phyloP scores from a whole-genome alignment of 2,329 filamentous ascomycete species.

The Claviceps spartinae region DNA sequence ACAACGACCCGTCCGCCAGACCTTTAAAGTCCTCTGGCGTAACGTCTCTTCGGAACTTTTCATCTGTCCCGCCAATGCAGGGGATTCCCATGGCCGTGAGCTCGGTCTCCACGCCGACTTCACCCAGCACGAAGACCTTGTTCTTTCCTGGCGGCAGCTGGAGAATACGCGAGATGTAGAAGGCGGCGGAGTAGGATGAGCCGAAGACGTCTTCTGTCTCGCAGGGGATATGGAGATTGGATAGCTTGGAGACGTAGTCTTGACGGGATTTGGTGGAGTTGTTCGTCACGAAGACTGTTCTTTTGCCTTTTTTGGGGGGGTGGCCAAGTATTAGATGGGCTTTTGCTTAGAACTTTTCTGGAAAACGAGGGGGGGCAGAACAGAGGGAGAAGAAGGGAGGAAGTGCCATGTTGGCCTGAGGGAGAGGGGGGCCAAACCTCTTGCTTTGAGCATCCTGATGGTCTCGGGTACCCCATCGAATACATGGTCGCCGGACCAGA shows the following conservation, averaged over 20 bases:
- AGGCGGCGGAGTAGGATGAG: conserved; percentile 84
- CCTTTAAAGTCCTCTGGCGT: conserved; percentile 64
- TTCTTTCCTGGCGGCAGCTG: conserved; percentile 63
- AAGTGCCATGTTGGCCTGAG: neutral
- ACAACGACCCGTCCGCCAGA: conserved; percentile 58
- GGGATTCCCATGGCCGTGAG: conserved; percentile 65
- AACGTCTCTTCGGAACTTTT: conserved; percentile 62
- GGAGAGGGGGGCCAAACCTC: conserved; percentile 39
- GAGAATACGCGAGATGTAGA: conserved; percentile 92
- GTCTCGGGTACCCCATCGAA: conserved; percentile 80
- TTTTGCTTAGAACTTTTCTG: too few relatives aligned
- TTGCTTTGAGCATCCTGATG: conserved; percentile 65
- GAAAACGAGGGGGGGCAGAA: neutral
- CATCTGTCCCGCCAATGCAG: conserved; percentile 79
- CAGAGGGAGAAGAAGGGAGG: neutral
- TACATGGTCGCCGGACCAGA: conserved; percentile 90
- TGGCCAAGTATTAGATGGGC: too few relatives aligned
- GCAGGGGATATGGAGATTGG: conserved; percentile 64
- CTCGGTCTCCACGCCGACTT: conserved; percentile 83
- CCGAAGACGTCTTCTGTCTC: conserved; percentile 86
- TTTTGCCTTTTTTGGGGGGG: conserved; percentile 51
- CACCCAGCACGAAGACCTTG: conserved; percentile 90
- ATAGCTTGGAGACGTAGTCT: conserved; percentile 88
- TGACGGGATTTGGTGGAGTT: conserved; percentile 93
- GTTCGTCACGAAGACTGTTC: conserved; percentile 92